Evolutionary conservation across 208 protist species (phyloP), one percentile per base, ranked within the genome.

Genomic region (Leishmania mexicana): DNA sequence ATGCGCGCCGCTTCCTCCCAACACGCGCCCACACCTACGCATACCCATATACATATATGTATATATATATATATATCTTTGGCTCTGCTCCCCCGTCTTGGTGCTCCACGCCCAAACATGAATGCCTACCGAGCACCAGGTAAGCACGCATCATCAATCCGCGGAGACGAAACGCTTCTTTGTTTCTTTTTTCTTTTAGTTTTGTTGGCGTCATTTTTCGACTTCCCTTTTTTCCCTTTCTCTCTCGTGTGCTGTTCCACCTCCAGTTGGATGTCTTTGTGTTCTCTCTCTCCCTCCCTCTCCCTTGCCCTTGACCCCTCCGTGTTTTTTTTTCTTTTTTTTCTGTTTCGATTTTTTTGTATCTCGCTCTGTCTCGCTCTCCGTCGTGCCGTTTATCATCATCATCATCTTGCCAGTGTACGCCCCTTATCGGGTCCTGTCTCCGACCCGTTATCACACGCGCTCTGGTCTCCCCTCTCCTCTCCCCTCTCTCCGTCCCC

Each of bases 361-460:
- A 64, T 83, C 60, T 73, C 45, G 10, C 31, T 51, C 64, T 74
- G 3, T 65, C 45, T 71, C 74, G 72, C 60, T 70, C 62, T 42
- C 35, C 70, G 47, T 40, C 17, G 45, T 58, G 31, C 62, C 10
- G 31, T 35, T 35, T 35, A 1, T 13, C 31, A 40, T 67, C 31
- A 67, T 8, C 31, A 40, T 31, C 31, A 40, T 42, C 62, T 40
- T 40, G 31, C 62, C 62, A 35, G 62, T 67, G 62, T 67, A 67
- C 31, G 13, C 40, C 62, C 2, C 42, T 31, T 19, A 28, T 31
- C 67, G 8, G 31, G 28, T 40, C 31, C 62, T 40, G 28, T 40
- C 62, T 68, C 57, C 0, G 24, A 62, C 57, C 31, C 57, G 28
- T 31, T 31, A n/a, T 31, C 13, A 24, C 31, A 40, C 31, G 2